Evolutionary conservation across 306 rosid genomes (phyloP).

Genomic region (Mucuna pruriens): DNA sequence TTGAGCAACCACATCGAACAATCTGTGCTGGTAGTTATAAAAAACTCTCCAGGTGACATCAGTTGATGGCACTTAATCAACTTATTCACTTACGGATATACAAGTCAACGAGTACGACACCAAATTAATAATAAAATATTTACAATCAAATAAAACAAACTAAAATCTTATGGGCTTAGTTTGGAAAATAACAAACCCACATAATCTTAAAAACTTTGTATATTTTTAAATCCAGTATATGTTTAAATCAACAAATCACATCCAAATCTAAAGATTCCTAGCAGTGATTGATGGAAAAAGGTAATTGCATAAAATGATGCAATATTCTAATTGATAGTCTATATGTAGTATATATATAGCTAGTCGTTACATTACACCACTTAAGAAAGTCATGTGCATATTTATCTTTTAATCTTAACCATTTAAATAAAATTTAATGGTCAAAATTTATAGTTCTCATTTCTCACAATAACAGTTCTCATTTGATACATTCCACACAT

Average conservation of each 20-base stretch:
- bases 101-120: neutral
- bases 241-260: conserved; percentile 25
- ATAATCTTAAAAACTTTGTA: neutral
- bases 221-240: neutral
- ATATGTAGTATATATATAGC: no score
- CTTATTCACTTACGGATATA: neutral
- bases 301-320: neutral
- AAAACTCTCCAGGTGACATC: neutral
- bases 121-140: neutral
- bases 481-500: no score
- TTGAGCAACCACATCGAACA: conserved; percentile 7
- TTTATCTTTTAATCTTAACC: no score
- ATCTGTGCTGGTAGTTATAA: conserved; percentile 4
- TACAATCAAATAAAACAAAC: conserved; percentile 1
- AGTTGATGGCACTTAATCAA: neutral
- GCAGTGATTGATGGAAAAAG: conserved; percentile 10
- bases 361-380: no score
- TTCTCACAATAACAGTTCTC: no score
- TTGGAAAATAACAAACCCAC: neutral
- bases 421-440: no score
- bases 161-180: neutral
- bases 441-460: no score
- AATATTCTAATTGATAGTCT: neutral
- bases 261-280: neutral
- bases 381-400: no score